Conservation (phyloP, 1,139 yeast genomes). For the Martiniozyma asiatica region DNA sequence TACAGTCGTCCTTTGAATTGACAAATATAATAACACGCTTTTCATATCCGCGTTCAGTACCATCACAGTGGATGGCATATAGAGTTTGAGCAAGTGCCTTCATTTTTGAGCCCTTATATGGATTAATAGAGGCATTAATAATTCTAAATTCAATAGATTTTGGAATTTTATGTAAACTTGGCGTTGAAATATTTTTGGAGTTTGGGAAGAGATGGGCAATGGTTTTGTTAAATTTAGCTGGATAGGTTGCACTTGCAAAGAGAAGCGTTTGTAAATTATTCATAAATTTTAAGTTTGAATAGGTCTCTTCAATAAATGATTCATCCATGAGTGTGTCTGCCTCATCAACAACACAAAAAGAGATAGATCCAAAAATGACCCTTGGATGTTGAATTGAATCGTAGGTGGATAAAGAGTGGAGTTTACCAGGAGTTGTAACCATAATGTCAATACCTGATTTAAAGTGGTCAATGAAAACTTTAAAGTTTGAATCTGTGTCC, state of each 20-base stretch:
- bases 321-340: constrained; percentile 89
- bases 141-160: constrained; percentile 58
- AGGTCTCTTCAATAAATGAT: constrained; percentile 65
- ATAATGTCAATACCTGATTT: constrained; percentile 57
- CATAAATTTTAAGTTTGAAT: constrained; percentile 40
- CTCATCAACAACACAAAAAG: constrained; percentile 75
- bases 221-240: constrained; percentile 59
- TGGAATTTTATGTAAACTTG: constrained; percentile 75
- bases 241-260: constrained; percentile 85
- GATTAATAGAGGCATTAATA: constrained; percentile 62
- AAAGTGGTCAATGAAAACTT: constrained; percentile 36
- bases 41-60: constrained; percentile 63
- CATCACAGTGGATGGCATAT: constrained; percentile 76
- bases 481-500: constrained; percentile 30
- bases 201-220: constrained; percentile 54
- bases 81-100: constrained; percentile 82
- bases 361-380: constrained; percentile 25
- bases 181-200: constrained; percentile 58
- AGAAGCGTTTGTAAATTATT: constrained; percentile 50
- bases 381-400: constrained; percentile 19
- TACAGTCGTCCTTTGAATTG: constrained; percentile 57
- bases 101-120: constrained; percentile 72
- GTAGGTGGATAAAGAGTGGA: constrained; percentile 23
- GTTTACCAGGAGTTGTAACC: constrained; percentile 73
- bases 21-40: constrained; percentile 84